A percentile compares a stretch with the other conserved stretches of the same genome.
These are phyloP conservation scores for Pythium monospermum DNA, from an alignment of 352 stramenopile genomes.

Conservation along the genomic window DNA sequence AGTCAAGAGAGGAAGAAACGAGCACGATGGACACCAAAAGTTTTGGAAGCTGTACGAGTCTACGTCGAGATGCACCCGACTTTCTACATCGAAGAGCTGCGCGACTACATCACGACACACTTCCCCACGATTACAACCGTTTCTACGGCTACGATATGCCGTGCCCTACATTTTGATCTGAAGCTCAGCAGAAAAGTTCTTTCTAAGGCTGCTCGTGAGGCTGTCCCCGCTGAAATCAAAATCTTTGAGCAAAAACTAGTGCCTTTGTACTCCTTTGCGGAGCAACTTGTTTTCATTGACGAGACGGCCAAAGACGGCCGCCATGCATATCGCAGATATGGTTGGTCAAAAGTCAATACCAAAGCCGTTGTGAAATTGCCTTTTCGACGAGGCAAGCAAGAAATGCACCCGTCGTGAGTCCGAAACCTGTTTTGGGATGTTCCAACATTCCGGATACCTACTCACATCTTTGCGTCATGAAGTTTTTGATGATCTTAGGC, in stretches of 20 bases:
- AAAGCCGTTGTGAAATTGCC: conserved; percentile 5
- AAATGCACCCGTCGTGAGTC: no score
- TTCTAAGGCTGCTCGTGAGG: conserved; percentile 14
- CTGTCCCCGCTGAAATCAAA: conserved; percentile 17
- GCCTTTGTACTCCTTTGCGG: conserved; percentile 2
- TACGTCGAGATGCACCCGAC: conserved; percentile 14
- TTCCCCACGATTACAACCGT: conserved; percentile 8
- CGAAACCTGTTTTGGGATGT: no score
- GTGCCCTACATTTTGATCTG: conserved; percentile 16
- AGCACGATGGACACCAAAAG: conserved; percentile 1
- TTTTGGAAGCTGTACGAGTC: neutral
- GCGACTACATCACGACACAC: neutral
- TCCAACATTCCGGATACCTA: no score
- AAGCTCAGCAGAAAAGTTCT: conserved; percentile 17
- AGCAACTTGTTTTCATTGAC: conserved; percentile 18
- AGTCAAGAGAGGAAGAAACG: neutral
- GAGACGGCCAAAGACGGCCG: conserved; percentile 17
- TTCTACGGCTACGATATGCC: conserved; percentile 15
- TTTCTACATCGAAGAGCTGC: conserved; percentile 19
- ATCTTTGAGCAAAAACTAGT: conserved; percentile 7
- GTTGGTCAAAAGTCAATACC: conserved; percentile 12
- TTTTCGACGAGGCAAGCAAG: neutral
- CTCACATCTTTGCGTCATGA: no score
- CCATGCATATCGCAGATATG: conserved; percentile 13
- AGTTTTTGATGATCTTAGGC: no score